Evolutionary conservation across 139 green algal species (phyloP).

Genomic region (Mychonastes homosphaera): DNA sequence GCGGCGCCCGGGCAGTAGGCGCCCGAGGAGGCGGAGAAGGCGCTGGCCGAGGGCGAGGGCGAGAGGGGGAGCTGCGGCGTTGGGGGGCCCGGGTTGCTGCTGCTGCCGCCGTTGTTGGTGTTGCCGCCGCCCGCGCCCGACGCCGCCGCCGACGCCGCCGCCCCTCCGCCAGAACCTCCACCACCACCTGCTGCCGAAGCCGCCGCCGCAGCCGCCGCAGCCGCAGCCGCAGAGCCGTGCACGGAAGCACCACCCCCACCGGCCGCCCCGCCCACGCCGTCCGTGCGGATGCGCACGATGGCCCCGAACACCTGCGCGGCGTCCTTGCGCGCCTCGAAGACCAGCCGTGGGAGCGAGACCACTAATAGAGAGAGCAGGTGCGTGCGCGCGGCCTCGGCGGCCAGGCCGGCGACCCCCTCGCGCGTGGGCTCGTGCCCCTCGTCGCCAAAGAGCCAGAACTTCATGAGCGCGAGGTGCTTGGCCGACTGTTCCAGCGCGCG

Average conservation of each 20-base stretch:
- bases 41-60: not conserved
- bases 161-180: no score
- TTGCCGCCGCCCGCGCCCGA: no score
- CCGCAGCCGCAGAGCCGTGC: no score
- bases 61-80: not conserved
- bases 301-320: constrained; percentile 57
- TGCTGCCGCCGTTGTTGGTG: no score
- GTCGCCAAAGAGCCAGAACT: constrained; percentile 60
- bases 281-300: constrained; percentile 51
- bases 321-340: constrained; percentile 83
- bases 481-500: no score
- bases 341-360: constrained; percentile 48
- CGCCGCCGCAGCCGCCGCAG: no score
- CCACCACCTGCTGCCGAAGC: no score
- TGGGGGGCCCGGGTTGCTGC: no score
- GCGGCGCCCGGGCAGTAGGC: constrained; percentile 48
- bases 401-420: constrained; percentile 49
- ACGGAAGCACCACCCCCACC: not conserved
- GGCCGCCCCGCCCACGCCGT: not conserved
- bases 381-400: constrained; percentile 36
- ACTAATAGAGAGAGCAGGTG: constrained; percentile 53
- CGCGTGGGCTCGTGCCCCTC: constrained; percentile 41
- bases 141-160: no score
- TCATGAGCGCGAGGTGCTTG: constrained; percentile 40
- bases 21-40: not conserved